Percentiles rank a stretch among this genome's conserved stretches.
Evolutionary conservation across 345 rosid species (phyloP).

Genomic region (Crucihimalaya himalaica): DNA sequence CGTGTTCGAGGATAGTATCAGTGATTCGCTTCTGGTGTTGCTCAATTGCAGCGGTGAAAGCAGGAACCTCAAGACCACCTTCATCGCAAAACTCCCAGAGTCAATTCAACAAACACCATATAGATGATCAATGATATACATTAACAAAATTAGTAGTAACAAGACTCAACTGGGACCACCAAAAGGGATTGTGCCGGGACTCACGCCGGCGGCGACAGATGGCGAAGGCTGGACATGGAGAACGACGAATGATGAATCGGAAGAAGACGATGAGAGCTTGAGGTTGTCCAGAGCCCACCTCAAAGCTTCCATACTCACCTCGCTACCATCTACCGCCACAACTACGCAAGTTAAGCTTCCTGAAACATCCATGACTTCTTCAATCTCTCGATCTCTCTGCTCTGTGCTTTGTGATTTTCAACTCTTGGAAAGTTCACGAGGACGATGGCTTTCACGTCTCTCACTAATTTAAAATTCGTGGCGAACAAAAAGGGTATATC

Average conservation of each 20-base stretch:
- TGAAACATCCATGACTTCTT: constrained; percentile 42
- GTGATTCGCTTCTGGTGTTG: constrained; percentile 83
- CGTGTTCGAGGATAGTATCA: constrained; percentile 59
- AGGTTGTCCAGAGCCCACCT: constrained; percentile 79
- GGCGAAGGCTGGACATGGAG: constrained; percentile 89
- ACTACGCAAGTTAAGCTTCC: constrained; percentile 66
- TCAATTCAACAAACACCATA: constrained; percentile 19
- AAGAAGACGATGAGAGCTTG: constrained; percentile 61
- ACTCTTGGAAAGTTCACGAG: constrained; percentile 3
- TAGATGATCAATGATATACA: not conserved
- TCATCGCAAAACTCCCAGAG: constrained; percentile 5
- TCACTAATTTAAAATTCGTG: not conserved
- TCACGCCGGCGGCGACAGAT: constrained; percentile 66
- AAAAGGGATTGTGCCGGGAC: constrained; percentile 85
- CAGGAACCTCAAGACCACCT: constrained; percentile 85
- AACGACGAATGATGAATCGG: constrained; percentile 60
- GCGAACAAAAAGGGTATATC: constrained; percentile 18
- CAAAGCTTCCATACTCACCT: constrained; percentile 87
- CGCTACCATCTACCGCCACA: constrained; percentile 85
- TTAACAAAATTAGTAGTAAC: not conserved
- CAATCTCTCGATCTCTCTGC: not conserved
- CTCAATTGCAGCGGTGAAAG: constrained; percentile 81
- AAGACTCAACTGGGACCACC: constrained; percentile 80
- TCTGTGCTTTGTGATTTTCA: constrained; percentile 12
- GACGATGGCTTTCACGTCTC: constrained; percentile 21